Evolutionary conservation across 345 rosid genomes (phyloP), one percentile per base, ranked within the genome.

Genomic region (Linum usitatissimum): DNA sequence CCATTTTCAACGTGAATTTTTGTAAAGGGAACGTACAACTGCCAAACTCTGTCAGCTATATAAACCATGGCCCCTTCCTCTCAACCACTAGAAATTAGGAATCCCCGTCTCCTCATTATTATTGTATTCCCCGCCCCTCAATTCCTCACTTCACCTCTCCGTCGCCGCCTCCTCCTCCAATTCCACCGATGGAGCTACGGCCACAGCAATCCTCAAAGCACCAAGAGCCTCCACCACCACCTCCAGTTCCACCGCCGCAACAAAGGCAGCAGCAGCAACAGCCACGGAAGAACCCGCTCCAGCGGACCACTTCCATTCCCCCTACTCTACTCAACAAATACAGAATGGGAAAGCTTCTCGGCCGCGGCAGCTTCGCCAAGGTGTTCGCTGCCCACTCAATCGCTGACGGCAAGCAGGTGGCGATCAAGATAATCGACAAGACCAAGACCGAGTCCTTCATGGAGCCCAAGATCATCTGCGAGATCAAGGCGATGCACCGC

Each of bases 401-500:
- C 18, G 65, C 66, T 17, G 80, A 80, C 57, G 70, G 60, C 34
- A 61, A 72, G 18, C 57, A 67, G 6, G 89, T 84, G 5, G 96
- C 98, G 0, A 57, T 89, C 28, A 92, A 89, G 42, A 75, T 87
- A 61, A 85, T 92, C 39, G 86, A 86, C 53, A 92, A 92, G 74
- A 62, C 73, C 20, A 72, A 65, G 23, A 77, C 72, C 1, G 77
- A 77, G 3, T 66, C 81, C 1, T 72, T 74, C 8, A 80, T 85
- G 89, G 98, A 85, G 39, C 75, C 84, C 0, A 66, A 80, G 17
- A 83, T 92, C 0, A 68, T 86, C 66, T 68, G 89, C 6, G 98
- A 92, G 72, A 83, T 92, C 42, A 74, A 84, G 54, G 92, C 95
- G 60, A 92, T 92, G 98, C 80, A 83, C 9, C 86, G 87, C 6